Percentiles rank a stretch among this genome's conserved stretches.
Conservation (phyloP, 441 rosid genomes). For the Croton setiger region DNA sequence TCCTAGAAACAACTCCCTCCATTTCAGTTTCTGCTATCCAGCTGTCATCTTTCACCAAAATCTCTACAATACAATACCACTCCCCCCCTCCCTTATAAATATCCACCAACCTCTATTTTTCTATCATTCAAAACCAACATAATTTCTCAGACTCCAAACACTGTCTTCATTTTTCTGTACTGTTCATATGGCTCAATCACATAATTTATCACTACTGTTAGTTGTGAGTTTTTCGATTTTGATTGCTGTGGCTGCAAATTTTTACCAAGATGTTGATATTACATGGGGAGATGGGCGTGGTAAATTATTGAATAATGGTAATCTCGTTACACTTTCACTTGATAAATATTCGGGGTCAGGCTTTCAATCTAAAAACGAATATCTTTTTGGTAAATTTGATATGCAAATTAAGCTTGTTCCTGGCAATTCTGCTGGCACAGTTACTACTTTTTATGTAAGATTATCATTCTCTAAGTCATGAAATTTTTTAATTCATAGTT, state of each 20-base stretch:
- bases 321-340: background rate
- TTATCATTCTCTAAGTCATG: too few species aligned
- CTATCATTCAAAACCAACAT: too few species aligned
- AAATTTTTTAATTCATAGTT: too few species aligned
- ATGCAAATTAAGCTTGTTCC: background rate
- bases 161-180: too few species aligned
- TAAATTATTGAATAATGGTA: constrained; percentile 2
- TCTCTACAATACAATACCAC: too few species aligned
- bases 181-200: background rate
- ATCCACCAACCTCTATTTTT: too few species aligned
- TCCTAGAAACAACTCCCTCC: too few species aligned
- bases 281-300: background rate
- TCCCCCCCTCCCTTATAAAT: too few species aligned
- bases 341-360: constrained; percentile 7
- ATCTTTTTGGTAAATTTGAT: background rate
- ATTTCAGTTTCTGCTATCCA: too few species aligned
- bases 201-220: background rate
- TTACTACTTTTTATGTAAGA: background rate
- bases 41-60: too few species aligned
- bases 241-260: background rate
- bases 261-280: constrained; percentile 2
- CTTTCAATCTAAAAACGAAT: constrained; percentile 7
- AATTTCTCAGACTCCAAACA: too few species aligned
- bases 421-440: constrained; percentile 4
- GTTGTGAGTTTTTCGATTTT: background rate